These are phyloP conservation scores for Paralagenidium karlingii DNA, from an alignment of 352 stramenopile genomes.

Conservation along the genomic window DNA sequence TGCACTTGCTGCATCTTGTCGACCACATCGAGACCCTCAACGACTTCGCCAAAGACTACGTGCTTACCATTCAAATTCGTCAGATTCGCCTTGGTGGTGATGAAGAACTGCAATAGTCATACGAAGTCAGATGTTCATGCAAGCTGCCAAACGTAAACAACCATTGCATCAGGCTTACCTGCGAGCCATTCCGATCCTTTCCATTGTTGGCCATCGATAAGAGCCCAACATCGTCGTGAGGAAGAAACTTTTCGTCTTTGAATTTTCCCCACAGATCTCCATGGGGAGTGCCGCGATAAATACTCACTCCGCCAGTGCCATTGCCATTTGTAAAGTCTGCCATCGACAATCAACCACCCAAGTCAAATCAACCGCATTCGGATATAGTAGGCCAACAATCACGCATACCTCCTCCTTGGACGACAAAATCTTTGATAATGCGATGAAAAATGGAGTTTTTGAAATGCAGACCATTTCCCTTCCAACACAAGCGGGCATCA, in stretches of 20 bases:
- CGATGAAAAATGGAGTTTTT: conserved; percentile 88
- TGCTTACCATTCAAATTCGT: conserved; percentile 65
- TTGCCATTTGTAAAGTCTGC: conserved; percentile 66
- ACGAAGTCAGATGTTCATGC: too few relatives aligned
- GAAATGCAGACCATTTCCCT: conserved; percentile 82
- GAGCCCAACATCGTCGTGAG: conserved; percentile 81
- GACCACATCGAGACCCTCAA: conserved; percentile 62
- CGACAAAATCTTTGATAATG: conserved; percentile 91
- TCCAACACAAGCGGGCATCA: conserved; percentile 83
- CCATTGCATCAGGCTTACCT: conserved; percentile 20
- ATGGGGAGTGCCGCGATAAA: conserved; percentile 82
- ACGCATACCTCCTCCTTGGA: conserved; percentile 79
- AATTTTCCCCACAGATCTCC: conserved; percentile 85
- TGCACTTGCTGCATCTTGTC: conserved; percentile 54
- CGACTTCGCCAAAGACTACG: conserved; percentile 90
- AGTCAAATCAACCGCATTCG: conserved; percentile 31
- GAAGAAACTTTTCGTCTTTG: conserved; percentile 94
- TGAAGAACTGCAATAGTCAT: conserved; percentile 69
- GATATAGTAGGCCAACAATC: conserved; percentile 4
- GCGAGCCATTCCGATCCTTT: conserved; percentile 54
- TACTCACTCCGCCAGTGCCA: conserved; percentile 82
- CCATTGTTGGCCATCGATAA: conserved; percentile 96
- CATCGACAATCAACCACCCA: too few relatives aligned
- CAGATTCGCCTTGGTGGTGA: conserved; percentile 47
- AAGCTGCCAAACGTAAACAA: neutral